These are phyloP conservation scores for Fusarium agapanthi DNA, from an alignment of 2,329 filamentous ascomycete genomes.

Conservation along the genomic window DNA sequence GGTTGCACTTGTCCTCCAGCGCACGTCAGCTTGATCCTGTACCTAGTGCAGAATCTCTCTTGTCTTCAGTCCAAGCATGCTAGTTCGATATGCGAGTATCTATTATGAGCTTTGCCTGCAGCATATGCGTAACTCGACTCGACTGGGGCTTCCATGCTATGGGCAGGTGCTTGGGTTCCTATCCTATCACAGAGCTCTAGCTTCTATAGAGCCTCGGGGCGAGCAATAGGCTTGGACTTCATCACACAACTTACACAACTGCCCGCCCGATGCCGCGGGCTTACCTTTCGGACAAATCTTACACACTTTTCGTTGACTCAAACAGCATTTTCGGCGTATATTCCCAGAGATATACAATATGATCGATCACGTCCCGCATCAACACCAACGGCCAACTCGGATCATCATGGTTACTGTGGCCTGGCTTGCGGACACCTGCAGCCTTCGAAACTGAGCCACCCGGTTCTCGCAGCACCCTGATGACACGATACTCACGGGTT, in stretches of 20 bases:
- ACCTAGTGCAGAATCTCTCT: slow-evolving; percentile 26
- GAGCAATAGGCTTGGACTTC: not conserved
- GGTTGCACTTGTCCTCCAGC: slow-evolving; percentile 19
- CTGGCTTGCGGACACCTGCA: slow-evolving; percentile 24
- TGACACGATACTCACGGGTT: slow-evolving; percentile 6
- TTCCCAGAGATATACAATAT: not conserved
- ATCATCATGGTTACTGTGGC: not conserved
- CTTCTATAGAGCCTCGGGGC: not conserved
- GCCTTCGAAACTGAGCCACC: slow-evolving; percentile 3
- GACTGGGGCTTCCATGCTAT: not conserved
- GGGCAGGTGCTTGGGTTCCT: not conserved
- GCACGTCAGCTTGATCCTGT: not conserved
- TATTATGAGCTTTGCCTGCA: not conserved
- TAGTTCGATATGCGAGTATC: slow-evolving; percentile 4
- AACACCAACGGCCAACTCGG: slow-evolving; percentile 7
- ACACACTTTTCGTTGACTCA: not conserved
- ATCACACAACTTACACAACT: not conserved
- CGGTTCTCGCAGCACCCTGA: slow-evolving; percentile 4
- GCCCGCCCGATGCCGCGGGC: not conserved
- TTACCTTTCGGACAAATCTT: not conserved
- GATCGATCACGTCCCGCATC: not conserved
- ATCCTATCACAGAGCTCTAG: not conserved
- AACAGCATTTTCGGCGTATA: not conserved
- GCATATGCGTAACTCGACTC: not conserved
- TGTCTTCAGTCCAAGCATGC: not conserved